These are phyloP conservation scores for Thraustochytrium sp. DNA, from an alignment of 352 stramenopile species.

Conservation along the genomic window DNA sequence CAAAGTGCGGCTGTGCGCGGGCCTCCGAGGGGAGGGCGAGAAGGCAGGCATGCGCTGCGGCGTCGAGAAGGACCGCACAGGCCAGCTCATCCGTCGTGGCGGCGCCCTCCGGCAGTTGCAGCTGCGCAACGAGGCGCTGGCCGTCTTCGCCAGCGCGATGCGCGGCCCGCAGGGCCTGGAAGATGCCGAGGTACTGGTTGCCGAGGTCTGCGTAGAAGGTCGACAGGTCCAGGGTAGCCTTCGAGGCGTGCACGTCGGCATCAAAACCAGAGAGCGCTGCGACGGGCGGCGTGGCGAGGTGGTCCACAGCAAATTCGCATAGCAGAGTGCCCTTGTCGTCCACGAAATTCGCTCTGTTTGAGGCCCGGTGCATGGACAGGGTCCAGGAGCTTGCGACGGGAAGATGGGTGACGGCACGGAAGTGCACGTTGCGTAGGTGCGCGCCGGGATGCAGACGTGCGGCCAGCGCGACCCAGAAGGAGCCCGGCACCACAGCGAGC, in stretches of 20 bases:
- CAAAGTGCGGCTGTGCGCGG: background rate
- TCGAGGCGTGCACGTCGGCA: no score
- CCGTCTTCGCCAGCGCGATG: background rate
- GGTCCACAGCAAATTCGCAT: background rate
- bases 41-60: slow-evolving; percentile 10
- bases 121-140: background rate
- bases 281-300: no score
- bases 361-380: background rate
- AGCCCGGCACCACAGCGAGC: background rate
- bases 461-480: background rate
- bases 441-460: background rate
- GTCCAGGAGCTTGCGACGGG: background rate
- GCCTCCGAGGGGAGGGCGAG: background rate
- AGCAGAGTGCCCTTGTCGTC: background rate
- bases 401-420: background rate
- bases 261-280: no score
- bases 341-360: background rate
- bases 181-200: background rate
- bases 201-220: background rate
- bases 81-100: background rate
- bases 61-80: background rate
- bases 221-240: background rate
- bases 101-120: background rate
- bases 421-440: background rate
- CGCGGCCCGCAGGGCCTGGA: background rate